Percentiles rank a stretch among this genome's conserved stretches.
phyloP scores from a whole-genome alignment of 176 grass and related monocot genomes.

The Pontederia crassipes region DNA sequence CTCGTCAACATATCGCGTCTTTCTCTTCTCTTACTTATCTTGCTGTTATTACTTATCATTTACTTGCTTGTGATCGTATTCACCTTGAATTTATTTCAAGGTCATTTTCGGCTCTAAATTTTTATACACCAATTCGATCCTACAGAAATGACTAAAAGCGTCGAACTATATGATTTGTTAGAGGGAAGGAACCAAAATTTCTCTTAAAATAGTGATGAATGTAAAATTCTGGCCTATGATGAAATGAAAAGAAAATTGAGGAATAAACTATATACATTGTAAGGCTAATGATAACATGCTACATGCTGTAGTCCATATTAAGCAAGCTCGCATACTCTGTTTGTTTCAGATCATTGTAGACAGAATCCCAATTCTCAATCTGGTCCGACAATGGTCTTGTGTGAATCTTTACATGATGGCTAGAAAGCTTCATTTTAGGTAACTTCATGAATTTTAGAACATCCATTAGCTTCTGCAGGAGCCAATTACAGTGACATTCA shows the following conservation, averaged over 20 bases:
- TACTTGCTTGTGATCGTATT: too few species aligned
- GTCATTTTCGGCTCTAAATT: too few species aligned
- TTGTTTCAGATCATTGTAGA: slow-evolving; percentile 48
- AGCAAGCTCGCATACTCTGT: slow-evolving; percentile 68
- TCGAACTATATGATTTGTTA: background rate
- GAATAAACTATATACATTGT: slow-evolving; percentile 11
- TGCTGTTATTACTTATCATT: too few species aligned
- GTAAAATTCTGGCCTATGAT: background rate
- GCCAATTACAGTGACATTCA: background rate
- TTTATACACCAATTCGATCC: too few species aligned
- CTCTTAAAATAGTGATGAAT: background rate
- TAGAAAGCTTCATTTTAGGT: slow-evolving; percentile 38
- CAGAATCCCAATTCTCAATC: slow-evolving; percentile 74
- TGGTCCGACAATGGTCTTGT: slow-evolving; percentile 45
- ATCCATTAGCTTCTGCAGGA: slow-evolving; percentile 56
- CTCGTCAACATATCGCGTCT: too few species aligned
- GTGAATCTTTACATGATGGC: slow-evolving; percentile 82
- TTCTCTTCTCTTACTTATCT: too few species aligned
- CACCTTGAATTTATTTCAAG: too few species aligned
- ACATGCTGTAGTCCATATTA: slow-evolving; percentile 48
- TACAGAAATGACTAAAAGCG: too few species aligned
- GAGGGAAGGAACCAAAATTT: slow-evolving; percentile 1
- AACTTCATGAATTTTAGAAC: slow-evolving; percentile 63
- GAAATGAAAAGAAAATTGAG: background rate
- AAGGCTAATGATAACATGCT: background rate